These are phyloP conservation scores for Sparassis latifolia DNA, from an alignment of 1,284 basidiomycete genomes.

Conservation along the genomic window DNA sequence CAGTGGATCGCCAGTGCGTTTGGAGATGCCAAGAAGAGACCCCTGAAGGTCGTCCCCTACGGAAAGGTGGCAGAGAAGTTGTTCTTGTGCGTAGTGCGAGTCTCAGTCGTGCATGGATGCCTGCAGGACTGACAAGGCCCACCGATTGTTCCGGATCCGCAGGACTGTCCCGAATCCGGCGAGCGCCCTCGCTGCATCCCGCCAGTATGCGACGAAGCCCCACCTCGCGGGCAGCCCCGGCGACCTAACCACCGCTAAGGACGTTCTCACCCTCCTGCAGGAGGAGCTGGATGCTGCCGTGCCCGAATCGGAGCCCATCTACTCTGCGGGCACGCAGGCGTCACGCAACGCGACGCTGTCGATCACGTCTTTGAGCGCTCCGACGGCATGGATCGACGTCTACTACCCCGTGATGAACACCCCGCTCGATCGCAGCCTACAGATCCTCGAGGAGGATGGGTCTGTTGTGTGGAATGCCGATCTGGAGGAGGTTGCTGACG, in stretches of 20 bases:
- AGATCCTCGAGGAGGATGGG: slow-evolving; percentile 54
- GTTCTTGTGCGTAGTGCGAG: neutral
- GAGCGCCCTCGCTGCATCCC: slow-evolving; percentile 54
- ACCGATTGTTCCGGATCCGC: neutral
- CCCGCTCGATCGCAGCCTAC: slow-evolving; percentile 55
- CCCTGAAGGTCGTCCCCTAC: neutral
- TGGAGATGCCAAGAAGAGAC: neutral
- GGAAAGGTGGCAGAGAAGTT: neutral
- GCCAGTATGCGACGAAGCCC: slow-evolving; percentile 57
- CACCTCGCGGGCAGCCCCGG: slow-evolving; percentile 65
- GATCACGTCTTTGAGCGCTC: slow-evolving; percentile 38
- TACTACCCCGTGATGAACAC: slow-evolving; percentile 85
- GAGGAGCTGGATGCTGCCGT: slow-evolving; percentile 47
- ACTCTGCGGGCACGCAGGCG: slow-evolving; percentile 54
- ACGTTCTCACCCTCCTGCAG: slow-evolving; percentile 58
- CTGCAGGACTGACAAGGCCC: neutral
- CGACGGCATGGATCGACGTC: slow-evolving; percentile 72
- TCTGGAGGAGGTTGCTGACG: slow-evolving; percentile 61
- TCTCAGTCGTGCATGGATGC: neutral
- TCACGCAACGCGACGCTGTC: slow-evolving; percentile 62
- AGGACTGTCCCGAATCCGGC: slow-evolving; percentile 38
- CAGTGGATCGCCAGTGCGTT: neutral
- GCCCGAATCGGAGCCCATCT: slow-evolving; percentile 46
- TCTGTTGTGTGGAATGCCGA: slow-evolving; percentile 58
- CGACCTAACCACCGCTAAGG: slow-evolving; percentile 61